phyloP scores from a whole-genome alignment of 768 basidiomycete species.

The Amanita jacksonii region DNA sequence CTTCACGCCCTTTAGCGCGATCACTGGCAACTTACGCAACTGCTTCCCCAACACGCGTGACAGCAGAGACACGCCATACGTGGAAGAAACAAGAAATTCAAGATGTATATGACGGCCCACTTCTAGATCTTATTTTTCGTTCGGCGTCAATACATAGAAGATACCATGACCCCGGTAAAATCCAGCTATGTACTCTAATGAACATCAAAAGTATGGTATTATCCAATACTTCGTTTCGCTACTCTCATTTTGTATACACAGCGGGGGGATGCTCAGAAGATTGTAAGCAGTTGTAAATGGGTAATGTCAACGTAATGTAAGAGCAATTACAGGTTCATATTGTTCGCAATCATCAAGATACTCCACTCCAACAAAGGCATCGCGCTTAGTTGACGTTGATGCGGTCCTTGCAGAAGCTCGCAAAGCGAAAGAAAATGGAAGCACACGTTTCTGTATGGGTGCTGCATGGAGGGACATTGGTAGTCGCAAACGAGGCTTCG shows the following conservation, averaged over 20 bases:
- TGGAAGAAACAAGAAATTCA: conserved; percentile 82
- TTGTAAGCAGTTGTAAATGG: conserved; percentile 41
- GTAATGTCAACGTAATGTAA: conserved; percentile 2
- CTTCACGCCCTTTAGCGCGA: conserved; percentile 18
- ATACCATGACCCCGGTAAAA: conserved; percentile 80
- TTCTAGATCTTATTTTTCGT: conserved; percentile 84
- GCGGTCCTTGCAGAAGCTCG: conserved; percentile 90
- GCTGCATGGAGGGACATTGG: conserved; percentile 96
- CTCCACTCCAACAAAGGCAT: conserved; percentile 81
- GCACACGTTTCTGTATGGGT: conserved; percentile 98
- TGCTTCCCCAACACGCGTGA: conserved; percentile 14
- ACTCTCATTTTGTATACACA: conserved; percentile 21
- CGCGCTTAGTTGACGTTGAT: conserved; percentile 77
- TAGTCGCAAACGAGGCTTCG: conserved; percentile 88
- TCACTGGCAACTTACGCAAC: conserved; percentile 57
- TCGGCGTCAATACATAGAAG: conserved; percentile 80
- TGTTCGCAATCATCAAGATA: conserved; percentile 97
- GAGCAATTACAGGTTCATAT: conserved; percentile 62
- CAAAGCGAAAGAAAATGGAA: conserved; percentile 92
- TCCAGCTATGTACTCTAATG: conserved; percentile 95
- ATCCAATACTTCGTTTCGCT: conserved; percentile 14
- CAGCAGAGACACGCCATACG: conserved; percentile 37
- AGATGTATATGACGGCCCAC: conserved; percentile 72
- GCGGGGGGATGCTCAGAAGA: conserved; percentile 96
- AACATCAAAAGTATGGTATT: conserved; percentile 84